These are phyloP conservation scores for Perkinsus olseni DNA, from an alignment of 169 alveolate genomes.

Conservation along the genomic window DNA sequence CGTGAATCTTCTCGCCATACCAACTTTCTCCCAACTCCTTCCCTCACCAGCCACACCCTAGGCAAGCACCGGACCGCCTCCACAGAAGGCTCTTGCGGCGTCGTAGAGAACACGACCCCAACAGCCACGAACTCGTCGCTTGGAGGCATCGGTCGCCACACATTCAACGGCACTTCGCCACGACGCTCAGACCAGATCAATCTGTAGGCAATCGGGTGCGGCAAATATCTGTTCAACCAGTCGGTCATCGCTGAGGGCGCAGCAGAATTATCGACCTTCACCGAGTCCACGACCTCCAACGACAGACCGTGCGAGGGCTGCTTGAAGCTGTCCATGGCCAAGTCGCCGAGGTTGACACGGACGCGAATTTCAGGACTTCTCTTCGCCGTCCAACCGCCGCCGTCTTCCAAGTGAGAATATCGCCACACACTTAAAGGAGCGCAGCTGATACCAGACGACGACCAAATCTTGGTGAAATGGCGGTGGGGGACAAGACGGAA, in stretches of 20 bases:
- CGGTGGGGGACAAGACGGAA: background rate
- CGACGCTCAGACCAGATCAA: background rate
- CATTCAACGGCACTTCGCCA: background rate
- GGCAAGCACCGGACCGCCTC: background rate
- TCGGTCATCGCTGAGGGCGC: background rate
- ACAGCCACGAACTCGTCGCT: background rate
- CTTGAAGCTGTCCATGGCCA: background rate
- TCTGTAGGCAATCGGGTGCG: background rate
- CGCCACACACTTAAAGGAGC: background rate
- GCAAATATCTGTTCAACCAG: background rate
- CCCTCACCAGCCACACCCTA: background rate
- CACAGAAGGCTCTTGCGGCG: background rate
- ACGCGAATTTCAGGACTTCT: background rate
- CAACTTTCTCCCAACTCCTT: background rate
- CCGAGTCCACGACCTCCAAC: background rate
- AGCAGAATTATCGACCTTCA: background rate
- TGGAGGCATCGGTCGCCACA: background rate
- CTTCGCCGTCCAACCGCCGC: background rate
- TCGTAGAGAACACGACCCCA: background rate
- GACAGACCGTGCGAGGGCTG: background rate
- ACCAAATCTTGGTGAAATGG: background rate
- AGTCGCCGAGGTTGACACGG: background rate
- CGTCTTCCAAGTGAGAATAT: background rate
- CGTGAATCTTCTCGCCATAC: background rate
- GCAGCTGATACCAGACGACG: background rate